phyloP scores from a whole-genome alignment of 495 filamentous ascomycete species.

The Penicillium cataractarum region DNA sequence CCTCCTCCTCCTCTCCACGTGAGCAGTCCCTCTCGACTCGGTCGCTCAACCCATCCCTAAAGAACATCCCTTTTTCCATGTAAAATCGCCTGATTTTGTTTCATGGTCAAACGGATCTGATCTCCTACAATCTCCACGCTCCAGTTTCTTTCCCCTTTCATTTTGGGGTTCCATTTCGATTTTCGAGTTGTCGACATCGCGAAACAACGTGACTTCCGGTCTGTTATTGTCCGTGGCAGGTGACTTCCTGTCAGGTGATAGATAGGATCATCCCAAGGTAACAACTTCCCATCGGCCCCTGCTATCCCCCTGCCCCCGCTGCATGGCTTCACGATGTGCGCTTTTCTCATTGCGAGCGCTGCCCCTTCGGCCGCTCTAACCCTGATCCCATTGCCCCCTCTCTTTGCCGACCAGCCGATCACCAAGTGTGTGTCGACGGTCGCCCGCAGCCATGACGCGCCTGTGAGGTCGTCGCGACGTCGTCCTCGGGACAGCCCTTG shows the following conservation, averaged over 20 bases:
- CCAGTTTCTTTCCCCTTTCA: conserved; percentile 24
- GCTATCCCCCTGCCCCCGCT: conserved; percentile 11
- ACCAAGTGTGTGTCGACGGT: conserved; percentile 29
- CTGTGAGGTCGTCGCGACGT: conserved; percentile 24
- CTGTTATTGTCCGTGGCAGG: conserved; percentile 55
- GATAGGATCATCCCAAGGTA: conserved; percentile 53
- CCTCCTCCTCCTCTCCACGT: conserved; percentile 50
- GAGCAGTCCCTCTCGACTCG: conserved; percentile 49
- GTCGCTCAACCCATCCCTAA: conserved; percentile 36
- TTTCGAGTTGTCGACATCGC: conserved; percentile 32
- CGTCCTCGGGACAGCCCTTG: conserved; percentile 1
- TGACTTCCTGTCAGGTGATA: conserved; percentile 60
- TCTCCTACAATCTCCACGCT: conserved; percentile 15
- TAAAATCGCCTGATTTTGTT: conserved; percentile 33
- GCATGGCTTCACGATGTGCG: conserved; percentile 10
- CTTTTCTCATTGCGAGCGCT: conserved; percentile 10
- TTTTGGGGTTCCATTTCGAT: conserved; percentile 25
- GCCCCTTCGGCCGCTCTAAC: background rate
- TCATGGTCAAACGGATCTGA: conserved; percentile 25
- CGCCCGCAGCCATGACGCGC: conserved; percentile 39
- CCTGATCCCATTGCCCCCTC: background rate
- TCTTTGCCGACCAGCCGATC: conserved; percentile 11
- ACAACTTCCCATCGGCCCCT: conserved; percentile 31
- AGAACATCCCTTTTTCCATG: conserved; percentile 36
- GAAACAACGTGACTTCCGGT: conserved; percentile 41